These are phyloP conservation scores for Ogataea parapolymorpha DNA, from an alignment of 805 yeast species.

Conservation along the genomic window DNA sequence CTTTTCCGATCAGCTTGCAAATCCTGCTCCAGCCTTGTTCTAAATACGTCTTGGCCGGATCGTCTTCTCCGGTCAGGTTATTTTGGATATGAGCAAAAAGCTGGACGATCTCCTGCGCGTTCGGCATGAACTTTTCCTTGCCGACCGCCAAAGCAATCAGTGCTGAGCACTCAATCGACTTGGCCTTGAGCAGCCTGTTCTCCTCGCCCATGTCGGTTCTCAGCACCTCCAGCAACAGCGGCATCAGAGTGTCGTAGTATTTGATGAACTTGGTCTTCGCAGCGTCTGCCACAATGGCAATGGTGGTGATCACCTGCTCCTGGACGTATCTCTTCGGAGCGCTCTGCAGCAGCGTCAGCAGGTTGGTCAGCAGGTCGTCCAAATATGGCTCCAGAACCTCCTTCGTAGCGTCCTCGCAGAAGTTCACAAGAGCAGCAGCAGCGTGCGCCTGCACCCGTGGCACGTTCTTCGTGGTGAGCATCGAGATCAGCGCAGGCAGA, in stretches of 20 bases:
- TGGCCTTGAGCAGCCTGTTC: constrained; percentile 78
- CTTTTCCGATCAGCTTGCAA: constrained; percentile 80
- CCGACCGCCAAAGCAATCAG: constrained; percentile 95
- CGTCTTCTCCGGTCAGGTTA: constrained; percentile 60
- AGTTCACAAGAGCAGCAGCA: constrained; percentile 96
- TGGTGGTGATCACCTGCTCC: constrained; percentile 94
- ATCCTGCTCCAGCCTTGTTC: constrained; percentile 97
- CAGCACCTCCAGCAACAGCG: constrained; percentile 74
- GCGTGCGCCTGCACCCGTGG: constrained; percentile 97
- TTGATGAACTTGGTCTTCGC: constrained; percentile 85
- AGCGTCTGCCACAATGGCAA: constrained; percentile 96
- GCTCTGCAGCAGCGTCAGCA: constrained; percentile 73
- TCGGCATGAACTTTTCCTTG: constrained; percentile 76
- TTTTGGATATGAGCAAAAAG: constrained; percentile 69
- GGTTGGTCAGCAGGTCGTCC: constrained; percentile 71
- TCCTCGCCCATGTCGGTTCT: constrained; percentile 75
- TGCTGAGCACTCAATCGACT: constrained; percentile 94
- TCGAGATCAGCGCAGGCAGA: constrained; percentile 84
- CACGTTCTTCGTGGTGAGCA: constrained; percentile 66
- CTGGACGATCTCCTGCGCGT: constrained; percentile 69
- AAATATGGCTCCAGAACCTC: constrained; percentile 89
- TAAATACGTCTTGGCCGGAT: constrained; percentile 80
- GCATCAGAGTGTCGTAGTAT: constrained; percentile 94
- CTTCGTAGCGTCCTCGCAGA: constrained; percentile 86
- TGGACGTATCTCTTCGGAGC: constrained; percentile 87